These are phyloP conservation scores for Trichocladium antarcticum DNA, from an alignment of 495 filamentous ascomycete genomes.

Conservation along the genomic window DNA sequence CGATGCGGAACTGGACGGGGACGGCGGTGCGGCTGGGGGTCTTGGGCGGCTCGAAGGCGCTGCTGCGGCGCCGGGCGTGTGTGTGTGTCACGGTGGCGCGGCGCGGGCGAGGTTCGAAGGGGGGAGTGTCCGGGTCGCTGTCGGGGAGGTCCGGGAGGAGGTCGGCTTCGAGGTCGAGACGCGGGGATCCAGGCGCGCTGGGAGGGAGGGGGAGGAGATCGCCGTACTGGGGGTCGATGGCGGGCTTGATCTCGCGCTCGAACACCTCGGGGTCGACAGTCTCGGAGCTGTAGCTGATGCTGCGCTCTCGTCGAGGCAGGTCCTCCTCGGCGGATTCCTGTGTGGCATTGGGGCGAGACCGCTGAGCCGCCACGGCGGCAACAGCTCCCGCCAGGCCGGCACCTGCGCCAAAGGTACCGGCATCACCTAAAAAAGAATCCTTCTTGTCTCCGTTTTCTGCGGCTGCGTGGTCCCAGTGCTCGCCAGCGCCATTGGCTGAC, in stretches of 20 bases:
- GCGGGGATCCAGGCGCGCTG: constrained; percentile 38
- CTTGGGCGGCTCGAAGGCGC: constrained; percentile 32
- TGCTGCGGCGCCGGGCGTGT: constrained; percentile 32
- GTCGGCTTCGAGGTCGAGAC: constrained; percentile 19
- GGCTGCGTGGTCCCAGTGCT: constrained; percentile 14
- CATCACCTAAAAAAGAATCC: constrained; percentile 53
- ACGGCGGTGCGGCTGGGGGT: constrained; percentile 43
- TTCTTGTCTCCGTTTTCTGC: constrained; percentile 26
- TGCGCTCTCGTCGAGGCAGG: constrained; percentile 13
- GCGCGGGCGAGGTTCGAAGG: constrained; percentile 29
- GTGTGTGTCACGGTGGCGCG: constrained; percentile 23
- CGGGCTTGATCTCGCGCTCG: constrained; percentile 40
- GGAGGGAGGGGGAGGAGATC: constrained; percentile 47
- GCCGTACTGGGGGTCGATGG: constrained; percentile 46
- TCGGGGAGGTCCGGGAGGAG: constrained; percentile 40
- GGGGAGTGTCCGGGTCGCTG: constrained; percentile 39
- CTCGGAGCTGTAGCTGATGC: constrained; percentile 27
- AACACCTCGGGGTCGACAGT: constrained; percentile 39
- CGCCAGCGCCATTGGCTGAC: constrained; percentile 22
- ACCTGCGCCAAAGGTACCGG: constrained; percentile 51
- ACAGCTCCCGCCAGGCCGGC: constrained; percentile 41
- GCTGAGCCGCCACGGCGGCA: constrained; percentile 33
- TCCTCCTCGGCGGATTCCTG: constrained; percentile 25
- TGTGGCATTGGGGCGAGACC: constrained; percentile 33
- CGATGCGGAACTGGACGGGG: constrained; percentile 38